Conservation (phyloP, 2,329 filamentous ascomycete genomes). For the Stemphylium lycopersici region DNA sequence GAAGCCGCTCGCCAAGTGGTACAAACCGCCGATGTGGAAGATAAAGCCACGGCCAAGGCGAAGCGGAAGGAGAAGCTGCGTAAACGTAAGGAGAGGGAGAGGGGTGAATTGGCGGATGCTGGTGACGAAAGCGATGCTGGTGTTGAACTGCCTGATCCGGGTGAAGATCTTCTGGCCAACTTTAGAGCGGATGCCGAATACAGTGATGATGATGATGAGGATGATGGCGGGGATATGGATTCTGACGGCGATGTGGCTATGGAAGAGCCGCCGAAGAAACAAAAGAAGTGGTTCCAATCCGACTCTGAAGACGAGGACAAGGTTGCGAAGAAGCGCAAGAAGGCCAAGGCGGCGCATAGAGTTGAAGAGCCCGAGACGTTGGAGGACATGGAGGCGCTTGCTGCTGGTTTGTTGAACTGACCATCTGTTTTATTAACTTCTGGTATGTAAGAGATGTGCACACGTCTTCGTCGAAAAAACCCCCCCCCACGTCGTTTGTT, state of each 20-base stretch:
- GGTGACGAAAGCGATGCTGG: conserved; percentile 29
- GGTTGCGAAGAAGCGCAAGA: conserved; percentile 51
- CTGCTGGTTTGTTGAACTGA: conserved; percentile 68
- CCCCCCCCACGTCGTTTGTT: no score
- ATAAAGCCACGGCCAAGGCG: conserved; percentile 80
- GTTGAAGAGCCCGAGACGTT: conserved; percentile 75
- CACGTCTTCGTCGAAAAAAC: background rate
- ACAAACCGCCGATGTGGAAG: conserved; percentile 74
- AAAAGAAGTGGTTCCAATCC: conserved; percentile 81
- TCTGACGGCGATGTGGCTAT: no score
- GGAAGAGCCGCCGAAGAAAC: conserved; percentile 62
- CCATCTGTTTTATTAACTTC: background rate
- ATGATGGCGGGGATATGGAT: conserved; percentile 26
- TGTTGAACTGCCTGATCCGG: conserved; percentile 38
- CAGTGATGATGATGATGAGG: conserved; percentile 47
- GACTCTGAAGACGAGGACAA: conserved; percentile 62
- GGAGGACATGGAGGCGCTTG: conserved; percentile 79
- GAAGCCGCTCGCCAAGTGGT: conserved; percentile 75
- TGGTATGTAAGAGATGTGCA: background rate
- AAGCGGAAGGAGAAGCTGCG: conserved; percentile 78
- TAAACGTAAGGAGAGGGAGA: conserved; percentile 72
- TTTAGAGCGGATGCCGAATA: conserved; percentile 51
- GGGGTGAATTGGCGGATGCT: conserved; percentile 51
- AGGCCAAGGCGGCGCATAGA: conserved; percentile 62
- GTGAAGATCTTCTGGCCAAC: conserved; percentile 51